These are phyloP conservation scores for Raphanus sativus DNA, from an alignment of 345 rosid species.

Conservation along the genomic window DNA sequence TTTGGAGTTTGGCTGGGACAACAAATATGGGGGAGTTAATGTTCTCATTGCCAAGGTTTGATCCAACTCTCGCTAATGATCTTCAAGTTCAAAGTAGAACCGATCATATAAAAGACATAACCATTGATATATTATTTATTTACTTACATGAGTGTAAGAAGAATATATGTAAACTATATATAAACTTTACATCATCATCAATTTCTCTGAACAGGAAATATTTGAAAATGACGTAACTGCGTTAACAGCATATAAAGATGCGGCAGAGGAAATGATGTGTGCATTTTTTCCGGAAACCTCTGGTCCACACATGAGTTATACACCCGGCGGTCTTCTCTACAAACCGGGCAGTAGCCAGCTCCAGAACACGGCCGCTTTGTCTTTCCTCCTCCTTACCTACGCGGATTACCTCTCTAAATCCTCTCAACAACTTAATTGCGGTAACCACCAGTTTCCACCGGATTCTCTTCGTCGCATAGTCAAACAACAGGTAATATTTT, in stretches of 20 bases:
- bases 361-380: constrained; percentile 73
- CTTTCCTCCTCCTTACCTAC: constrained; percentile 80
- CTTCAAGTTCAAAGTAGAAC: not conserved
- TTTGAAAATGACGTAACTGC: constrained; percentile 50
- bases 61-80: constrained; percentile 7
- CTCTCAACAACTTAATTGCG: constrained; percentile 62
- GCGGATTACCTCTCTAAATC: constrained; percentile 71
- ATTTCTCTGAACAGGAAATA: constrained; percentile 50
- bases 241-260: constrained; percentile 60
- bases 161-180: not conserved
- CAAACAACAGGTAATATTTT: constrained; percentile 49
- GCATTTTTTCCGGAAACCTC: constrained; percentile 58
- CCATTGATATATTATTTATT: not conserved
- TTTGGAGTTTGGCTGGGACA: constrained; percentile 82
- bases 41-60: constrained; percentile 64
- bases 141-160: not conserved
- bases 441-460: constrained; percentile 46
- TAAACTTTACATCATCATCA: not conserved
- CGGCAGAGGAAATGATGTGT: constrained; percentile 87
- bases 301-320: constrained; percentile 63
- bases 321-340: constrained; percentile 79
- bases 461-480: constrained; percentile 65
- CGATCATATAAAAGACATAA: not conserved
- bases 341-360: constrained; percentile 84
- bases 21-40: constrained; percentile 64